Percentiles rank a stretch among this genome's conserved stretches.
Conservation (phyloP, 2,329 filamentous ascomycete species). For the Hymenoscyphus fraxineus region DNA sequence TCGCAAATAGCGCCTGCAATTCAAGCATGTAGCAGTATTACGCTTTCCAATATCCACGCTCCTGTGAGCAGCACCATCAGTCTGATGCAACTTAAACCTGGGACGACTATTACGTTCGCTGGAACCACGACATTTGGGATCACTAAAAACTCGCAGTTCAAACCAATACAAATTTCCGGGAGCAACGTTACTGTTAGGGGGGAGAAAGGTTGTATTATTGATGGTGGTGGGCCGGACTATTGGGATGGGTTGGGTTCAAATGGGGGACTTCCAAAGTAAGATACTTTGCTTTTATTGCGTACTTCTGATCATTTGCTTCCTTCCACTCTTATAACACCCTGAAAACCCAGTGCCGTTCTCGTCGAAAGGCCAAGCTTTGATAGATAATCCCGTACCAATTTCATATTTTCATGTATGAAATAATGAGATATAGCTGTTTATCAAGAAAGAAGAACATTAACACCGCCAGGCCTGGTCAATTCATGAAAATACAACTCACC, state of each 20-base stretch:
- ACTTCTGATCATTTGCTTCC: not conserved
- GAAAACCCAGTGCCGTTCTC: not conserved
- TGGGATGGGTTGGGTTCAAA: slow-evolving; percentile 47
- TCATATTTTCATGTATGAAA: too few relatives aligned
- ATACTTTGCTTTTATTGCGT: not conserved
- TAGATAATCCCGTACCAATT: too few relatives aligned
- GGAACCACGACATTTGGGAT: slow-evolving; percentile 40
- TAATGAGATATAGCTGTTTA: not conserved
- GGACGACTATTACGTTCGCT: slow-evolving; percentile 41
- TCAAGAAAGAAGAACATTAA: slow-evolving; percentile 11
- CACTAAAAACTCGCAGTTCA: slow-evolving; percentile 37
- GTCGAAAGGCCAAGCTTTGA: not conserved
- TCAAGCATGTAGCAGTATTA: slow-evolving; percentile 41
- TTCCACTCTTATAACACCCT: not conserved
- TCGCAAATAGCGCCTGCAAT: slow-evolving; percentile 37
- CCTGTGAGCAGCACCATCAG: slow-evolving; percentile 40
- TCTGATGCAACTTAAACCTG: slow-evolving; percentile 39
- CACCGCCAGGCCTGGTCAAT: slow-evolving; percentile 38
- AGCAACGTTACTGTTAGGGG: slow-evolving; percentile 40
- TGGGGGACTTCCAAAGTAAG: slow-evolving; percentile 35
- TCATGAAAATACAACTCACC: slow-evolving; percentile 39
- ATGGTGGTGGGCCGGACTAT: slow-evolving; percentile 41
- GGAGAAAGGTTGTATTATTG: slow-evolving; percentile 35
- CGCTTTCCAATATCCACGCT: slow-evolving; percentile 39
- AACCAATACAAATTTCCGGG: slow-evolving; percentile 39